phyloP scores from a whole-genome alignment of 208 protist genomes.

The Crithidia sp. region DNA sequence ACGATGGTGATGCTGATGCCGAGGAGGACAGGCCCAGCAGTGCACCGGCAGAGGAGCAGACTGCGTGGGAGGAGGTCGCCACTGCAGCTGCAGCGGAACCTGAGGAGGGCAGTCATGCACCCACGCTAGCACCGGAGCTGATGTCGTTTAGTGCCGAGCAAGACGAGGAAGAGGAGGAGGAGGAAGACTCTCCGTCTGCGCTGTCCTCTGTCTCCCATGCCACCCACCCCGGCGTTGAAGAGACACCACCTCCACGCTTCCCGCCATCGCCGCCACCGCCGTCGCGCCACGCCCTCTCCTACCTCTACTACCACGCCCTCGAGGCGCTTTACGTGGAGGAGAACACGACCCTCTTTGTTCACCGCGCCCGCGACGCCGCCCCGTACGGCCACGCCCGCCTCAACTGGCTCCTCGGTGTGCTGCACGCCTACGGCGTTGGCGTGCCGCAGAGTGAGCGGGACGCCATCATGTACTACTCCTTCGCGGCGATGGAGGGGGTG shows the following conservation, averaged over 20 bases:
- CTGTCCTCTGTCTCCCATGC: no score
- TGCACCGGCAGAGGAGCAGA: no score
- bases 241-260: not conserved
- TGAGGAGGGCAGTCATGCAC: no score
- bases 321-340: slow-evolving; percentile 61
- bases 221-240: no score
- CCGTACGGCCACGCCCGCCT: slow-evolving; percentile 66
- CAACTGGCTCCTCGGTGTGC: slow-evolving; percentile 82
- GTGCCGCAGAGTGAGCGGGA: slow-evolving; percentile 62
- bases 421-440: slow-evolving; percentile 80
- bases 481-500: slow-evolving; percentile 74
- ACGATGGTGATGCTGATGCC: not conserved
- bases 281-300: slow-evolving; percentile 49
- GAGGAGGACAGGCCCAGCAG: no score
- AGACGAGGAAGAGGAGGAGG: no score
- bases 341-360: slow-evolving; percentile 60
- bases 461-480: slow-evolving; percentile 80
- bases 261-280: slow-evolving; percentile 10
- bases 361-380: slow-evolving; percentile 48
- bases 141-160: no score
- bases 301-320: slow-evolving; percentile 66
- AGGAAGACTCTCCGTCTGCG: no score
- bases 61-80: not conserved
- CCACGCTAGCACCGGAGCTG: no score
- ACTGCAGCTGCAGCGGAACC: not conserved